Evolutionary conservation across 1,284 basidiomycete genomes (phyloP).

Genomic region (Gymnopus androsaceus): DNA sequence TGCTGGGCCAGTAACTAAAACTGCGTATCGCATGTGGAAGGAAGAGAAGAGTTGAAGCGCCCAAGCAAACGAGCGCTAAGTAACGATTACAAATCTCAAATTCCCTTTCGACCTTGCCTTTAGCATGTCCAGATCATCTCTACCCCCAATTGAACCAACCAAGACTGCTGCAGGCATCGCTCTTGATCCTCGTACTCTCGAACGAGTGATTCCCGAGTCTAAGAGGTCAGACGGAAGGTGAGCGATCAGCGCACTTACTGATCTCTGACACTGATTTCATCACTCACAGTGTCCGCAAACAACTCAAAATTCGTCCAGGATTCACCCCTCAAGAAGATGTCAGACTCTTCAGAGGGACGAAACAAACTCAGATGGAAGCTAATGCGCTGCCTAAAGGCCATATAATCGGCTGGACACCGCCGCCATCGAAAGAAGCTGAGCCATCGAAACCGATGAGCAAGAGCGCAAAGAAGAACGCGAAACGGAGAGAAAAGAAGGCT

Average conservation of each 20-base stretch:
- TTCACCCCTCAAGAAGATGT: slow-evolving; percentile 96
- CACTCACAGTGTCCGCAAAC: slow-evolving; percentile 76
- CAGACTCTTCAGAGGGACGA: slow-evolving; percentile 75
- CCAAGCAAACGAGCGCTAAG: not conserved
- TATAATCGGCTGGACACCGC: slow-evolving; percentile 79
- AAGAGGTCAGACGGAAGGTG: slow-evolving; percentile 86
- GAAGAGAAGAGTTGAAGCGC: not conserved
- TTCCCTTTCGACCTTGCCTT: not conserved
- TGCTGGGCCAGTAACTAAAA: slow-evolving; percentile 88
- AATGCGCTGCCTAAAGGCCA: slow-evolving; percentile 70
- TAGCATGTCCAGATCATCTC: slow-evolving; percentile 56
- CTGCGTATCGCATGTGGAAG: slow-evolving; percentile 81
- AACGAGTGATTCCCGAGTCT: slow-evolving; percentile 87
- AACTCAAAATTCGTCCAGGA: slow-evolving; percentile 89
- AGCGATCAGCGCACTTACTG: too few species aligned
- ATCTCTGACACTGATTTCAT: slow-evolving; percentile 14
- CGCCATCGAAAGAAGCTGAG: slow-evolving; percentile 33
- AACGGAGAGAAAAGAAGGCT: slow-evolving; percentile 62
- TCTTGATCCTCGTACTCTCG: slow-evolving; percentile 78
- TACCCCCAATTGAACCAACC: slow-evolving; percentile 72
- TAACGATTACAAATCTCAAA: not conserved
- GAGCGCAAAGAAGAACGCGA: slow-evolving; percentile 80
- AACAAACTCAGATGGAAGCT: slow-evolving; percentile 71
- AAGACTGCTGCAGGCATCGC: slow-evolving; percentile 80
- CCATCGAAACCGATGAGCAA: slow-evolving; percentile 44